A percentile compares a stretch with the other conserved stretches of the same genome.
These are phyloP conservation scores for Sphaerulina musiva DNA, from an alignment of 2,329 filamentous ascomycete species.

Conservation along the genomic window DNA sequence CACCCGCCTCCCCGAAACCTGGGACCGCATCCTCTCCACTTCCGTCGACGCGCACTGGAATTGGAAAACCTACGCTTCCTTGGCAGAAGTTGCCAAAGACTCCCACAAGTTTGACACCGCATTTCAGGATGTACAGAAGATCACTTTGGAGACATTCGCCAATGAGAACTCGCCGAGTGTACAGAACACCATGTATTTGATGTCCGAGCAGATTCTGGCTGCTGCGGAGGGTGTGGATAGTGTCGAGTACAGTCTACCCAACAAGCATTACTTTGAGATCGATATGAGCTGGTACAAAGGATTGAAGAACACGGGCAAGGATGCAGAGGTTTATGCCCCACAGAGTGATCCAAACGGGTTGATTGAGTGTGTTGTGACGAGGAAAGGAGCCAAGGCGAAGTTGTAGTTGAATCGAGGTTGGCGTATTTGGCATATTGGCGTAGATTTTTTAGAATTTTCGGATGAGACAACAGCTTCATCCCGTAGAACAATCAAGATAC, in stretches of 20 bases:
- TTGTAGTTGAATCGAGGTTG: constrained; percentile 11
- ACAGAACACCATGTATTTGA: constrained; percentile 98
- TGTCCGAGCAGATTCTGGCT: constrained; percentile 79
- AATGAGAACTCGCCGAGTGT: constrained; percentile 87
- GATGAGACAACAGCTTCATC: too few relatives aligned
- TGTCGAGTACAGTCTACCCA: constrained; percentile 80
- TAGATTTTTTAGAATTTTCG: too few relatives aligned
- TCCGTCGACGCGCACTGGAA: constrained; percentile 82
- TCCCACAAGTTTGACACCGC: constrained; percentile 68
- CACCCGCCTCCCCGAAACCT: constrained; percentile 82
- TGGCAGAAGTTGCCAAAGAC: constrained; percentile 61
- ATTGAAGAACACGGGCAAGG: constrained; percentile 86
- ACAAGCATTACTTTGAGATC: constrained; percentile 99
- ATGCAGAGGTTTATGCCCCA: constrained; percentile 91
- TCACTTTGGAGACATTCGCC: constrained; percentile 88
- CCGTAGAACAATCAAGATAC: too few relatives aligned
- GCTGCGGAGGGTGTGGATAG: constrained; percentile 63
- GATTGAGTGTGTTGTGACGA: constrained; percentile 84
- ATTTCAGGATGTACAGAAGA: constrained; percentile 68
- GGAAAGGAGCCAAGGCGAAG: constrained; percentile 38
- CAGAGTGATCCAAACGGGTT: constrained; percentile 90
- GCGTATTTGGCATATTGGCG: too few relatives aligned
- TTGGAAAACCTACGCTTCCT: constrained; percentile 65
- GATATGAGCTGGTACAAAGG: constrained; percentile 96
- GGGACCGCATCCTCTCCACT: constrained; percentile 92